phyloP scores from a whole-genome alignment of 805 yeast species.

The Zygoascus biomembranicola region DNA sequence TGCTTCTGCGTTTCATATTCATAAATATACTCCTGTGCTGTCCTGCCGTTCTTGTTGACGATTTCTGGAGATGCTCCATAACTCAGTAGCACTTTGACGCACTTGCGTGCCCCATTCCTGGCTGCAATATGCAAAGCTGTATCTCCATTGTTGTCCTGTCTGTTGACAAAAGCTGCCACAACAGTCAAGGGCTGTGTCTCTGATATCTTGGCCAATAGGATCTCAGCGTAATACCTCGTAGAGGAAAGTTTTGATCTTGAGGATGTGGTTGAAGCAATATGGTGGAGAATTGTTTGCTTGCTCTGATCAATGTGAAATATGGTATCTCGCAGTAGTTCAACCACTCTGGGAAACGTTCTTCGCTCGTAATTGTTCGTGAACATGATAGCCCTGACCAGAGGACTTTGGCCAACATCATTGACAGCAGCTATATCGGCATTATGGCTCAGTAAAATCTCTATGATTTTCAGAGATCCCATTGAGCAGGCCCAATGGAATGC shows the following conservation, averaged over 20 bases:
- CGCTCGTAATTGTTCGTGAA: conserved; percentile 84
- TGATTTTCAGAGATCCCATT: conserved; percentile 75
- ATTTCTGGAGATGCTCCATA: conserved; percentile 41
- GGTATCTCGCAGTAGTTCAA: conserved; percentile 68
- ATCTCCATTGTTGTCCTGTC: conserved; percentile 75
- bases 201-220: conserved; percentile 62
- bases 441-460: conserved; percentile 62
- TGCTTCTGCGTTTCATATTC: conserved; percentile 24
- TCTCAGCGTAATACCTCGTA: conserved; percentile 74
- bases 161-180: conserved; percentile 42
- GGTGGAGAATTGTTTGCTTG: conserved; percentile 72
- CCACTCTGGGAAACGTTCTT: conserved; percentile 68
- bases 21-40: conserved; percentile 32
- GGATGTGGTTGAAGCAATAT: conserved; percentile 63
- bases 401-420: conserved; percentile 74
- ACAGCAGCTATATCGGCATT: conserved; percentile 62
- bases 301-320: conserved; percentile 72
- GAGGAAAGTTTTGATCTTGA: conserved; percentile 65
- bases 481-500: conserved; percentile 98
- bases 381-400: conserved; percentile 73
- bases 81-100: conserved; percentile 37
- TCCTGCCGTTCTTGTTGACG: conserved; percentile 33
- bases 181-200: conserved; percentile 56
- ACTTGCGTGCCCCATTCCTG: conserved; percentile 40
- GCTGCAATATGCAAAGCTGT: conserved; percentile 79